phyloP scores from a whole-genome alignment of 352 stramenopile genomes.

The Globisporangium nagaii region DNA sequence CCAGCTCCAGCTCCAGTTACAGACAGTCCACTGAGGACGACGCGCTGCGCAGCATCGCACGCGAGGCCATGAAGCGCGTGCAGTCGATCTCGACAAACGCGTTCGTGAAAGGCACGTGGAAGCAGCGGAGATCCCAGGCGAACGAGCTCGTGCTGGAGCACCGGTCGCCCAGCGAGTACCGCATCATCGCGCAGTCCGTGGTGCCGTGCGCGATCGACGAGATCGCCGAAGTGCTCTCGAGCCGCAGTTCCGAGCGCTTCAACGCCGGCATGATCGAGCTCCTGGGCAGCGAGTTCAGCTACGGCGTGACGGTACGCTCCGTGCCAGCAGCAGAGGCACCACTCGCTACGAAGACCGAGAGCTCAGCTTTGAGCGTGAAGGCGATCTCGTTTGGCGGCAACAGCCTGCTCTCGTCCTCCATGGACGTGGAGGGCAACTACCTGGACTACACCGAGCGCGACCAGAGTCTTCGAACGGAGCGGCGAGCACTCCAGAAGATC shows the following conservation, averaged over 20 bases:
- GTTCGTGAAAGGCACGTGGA: slow-evolving; percentile 12
- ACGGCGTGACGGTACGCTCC: slow-evolving; percentile 17
- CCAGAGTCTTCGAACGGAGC: background rate
- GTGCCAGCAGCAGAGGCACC: background rate
- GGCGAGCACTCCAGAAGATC: slow-evolving; percentile 15
- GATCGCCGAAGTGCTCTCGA: slow-evolving; percentile 15
- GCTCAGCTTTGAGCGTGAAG: slow-evolving; percentile 16
- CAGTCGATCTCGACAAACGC: slow-evolving; percentile 6
- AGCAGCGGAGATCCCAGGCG: slow-evolving; percentile 2
- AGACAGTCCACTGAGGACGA: slow-evolving; percentile 5
- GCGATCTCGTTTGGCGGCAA: slow-evolving; percentile 13
- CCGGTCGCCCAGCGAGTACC: slow-evolving; percentile 11
- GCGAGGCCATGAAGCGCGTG: slow-evolving; percentile 5
- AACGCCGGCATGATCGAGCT: slow-evolving; percentile 26
- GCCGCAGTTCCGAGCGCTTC: slow-evolving; percentile 17
- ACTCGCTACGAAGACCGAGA: background rate
- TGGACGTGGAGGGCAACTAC: slow-evolving; percentile 11
- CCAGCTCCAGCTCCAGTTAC: background rate
- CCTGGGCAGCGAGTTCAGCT: slow-evolving; percentile 17
- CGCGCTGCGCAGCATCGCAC: slow-evolving; percentile 3
- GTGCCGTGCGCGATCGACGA: slow-evolving; percentile 20
- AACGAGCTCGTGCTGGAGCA: slow-evolving; percentile 13
- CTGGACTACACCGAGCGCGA: slow-evolving; percentile 19
- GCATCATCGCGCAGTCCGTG: slow-evolving; percentile 13
- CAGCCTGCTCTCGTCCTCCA: slow-evolving; percentile 1